Evolutionary conservation across 2,329 filamentous ascomycete species (phyloP), one percentile per base, ranked within the genome.

Genomic region (Alternaria atra): DNA sequence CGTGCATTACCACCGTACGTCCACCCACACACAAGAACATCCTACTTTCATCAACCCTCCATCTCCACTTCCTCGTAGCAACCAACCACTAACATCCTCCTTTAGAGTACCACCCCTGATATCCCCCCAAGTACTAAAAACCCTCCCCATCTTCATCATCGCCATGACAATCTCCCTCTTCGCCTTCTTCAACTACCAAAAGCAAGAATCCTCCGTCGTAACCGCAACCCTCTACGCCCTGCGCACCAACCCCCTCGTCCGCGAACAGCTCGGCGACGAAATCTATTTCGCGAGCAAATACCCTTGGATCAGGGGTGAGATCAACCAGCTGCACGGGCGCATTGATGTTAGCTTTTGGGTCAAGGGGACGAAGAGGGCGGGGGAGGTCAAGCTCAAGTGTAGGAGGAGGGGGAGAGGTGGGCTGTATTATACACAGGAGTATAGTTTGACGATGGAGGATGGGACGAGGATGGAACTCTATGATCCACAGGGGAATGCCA

Each of bases 161-260:
- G 83, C 92, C 65, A 88, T 97, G 70, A 86, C 87, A 50, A 84
- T 85, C 56, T 90, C 90, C 68, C 89, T 90, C 67, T 82, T 96
- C 61, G 92, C 91, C 69, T 97, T 99, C 80, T 98, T 99, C 90
- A 99, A 99, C 86, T 98, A 99, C 87, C 94, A 99, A 80, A 97
- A 97, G 80, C 88, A 90, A 58, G 93, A 91, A n/a, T 93, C 89
- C 27, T 91, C 91, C 55, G 91, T 84, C 15, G 81, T 97, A n/a
- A 89, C 89, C 56, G 92, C 91, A 56, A 95, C 93, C 5, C 87
- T 99, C 29, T 99, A 98, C 84, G 91, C 94, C 1, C 86, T 99
- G 65, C 91, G 95, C 66, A 96, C 92, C 3, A 93, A 90, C 58
- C 82, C 87, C 3, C 81, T 84, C 60, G 95, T 93, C 46, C 89